These are phyloP conservation scores for Tolypocladium amazonense DNA, from an alignment of 2,329 filamentous ascomycete species.

Conservation along the genomic window DNA sequence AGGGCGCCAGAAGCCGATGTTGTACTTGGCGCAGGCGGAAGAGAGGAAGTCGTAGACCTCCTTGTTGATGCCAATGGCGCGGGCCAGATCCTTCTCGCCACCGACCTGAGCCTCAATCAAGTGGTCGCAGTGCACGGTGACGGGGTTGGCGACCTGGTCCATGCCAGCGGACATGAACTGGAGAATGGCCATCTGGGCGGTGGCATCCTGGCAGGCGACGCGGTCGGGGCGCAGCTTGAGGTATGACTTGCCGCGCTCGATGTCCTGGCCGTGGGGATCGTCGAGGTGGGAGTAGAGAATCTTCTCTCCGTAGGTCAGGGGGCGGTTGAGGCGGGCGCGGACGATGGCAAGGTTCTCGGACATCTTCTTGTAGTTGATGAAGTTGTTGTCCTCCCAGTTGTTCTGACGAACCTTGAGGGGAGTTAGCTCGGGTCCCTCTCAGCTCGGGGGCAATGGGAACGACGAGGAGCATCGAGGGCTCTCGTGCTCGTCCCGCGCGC, in stretches of 20 bases:
- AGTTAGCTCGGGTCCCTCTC: neutral
- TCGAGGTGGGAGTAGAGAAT: conserved; percentile 98
- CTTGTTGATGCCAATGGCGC: conserved; percentile 82
- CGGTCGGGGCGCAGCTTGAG: conserved; percentile 94
- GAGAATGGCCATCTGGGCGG: conserved; percentile 97
- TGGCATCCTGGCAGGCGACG: conserved; percentile 98
- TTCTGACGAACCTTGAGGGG: conserved; percentile 68
- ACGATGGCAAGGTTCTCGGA: conserved; percentile 93
- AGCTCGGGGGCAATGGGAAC: neutral
- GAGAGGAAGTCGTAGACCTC: conserved; percentile 97
- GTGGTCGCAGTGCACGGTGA: conserved; percentile 97
- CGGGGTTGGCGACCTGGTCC: conserved; percentile 87
- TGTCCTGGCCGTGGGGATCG: conserved; percentile 91
- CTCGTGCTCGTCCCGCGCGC: neutral
- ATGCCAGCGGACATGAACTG: conserved; percentile 99
- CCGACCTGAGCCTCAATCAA: conserved; percentile 94
- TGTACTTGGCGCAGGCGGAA: conserved; percentile 81
- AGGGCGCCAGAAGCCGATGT: conserved; percentile 92
- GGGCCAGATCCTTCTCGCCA: conserved; percentile 72
- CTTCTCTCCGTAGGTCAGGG: conserved; percentile 94
- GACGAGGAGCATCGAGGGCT: neutral
- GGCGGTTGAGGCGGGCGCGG: conserved; percentile 78
- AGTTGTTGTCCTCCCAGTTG: conserved; percentile 91
- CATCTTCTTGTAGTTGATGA: conserved; percentile 99
- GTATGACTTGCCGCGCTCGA: conserved; percentile 91